Conservation (phyloP, 805 yeast genomes). For the Candida methanosorbosa region DNA sequence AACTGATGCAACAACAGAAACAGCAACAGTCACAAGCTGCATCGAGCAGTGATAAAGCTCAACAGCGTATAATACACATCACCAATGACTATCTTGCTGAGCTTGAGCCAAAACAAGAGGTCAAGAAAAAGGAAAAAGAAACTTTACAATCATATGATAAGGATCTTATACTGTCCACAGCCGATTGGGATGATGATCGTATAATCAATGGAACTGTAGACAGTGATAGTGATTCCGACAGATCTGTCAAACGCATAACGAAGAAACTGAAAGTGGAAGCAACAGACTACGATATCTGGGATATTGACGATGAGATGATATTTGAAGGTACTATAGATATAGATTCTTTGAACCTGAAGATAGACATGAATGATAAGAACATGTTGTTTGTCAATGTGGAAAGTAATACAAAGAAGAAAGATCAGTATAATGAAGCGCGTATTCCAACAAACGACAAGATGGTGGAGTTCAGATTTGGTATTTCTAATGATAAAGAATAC, state of each 20-base stretch:
- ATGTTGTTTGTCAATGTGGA: constrained; percentile 38
- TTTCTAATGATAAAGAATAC: constrained; percentile 85
- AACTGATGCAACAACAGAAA: constrained; percentile 5
- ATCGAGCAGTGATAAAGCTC: constrained; percentile 4
- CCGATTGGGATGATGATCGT: constrained; percentile 69
- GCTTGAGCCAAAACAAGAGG: constrained; percentile 8
- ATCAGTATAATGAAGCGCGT: constrained; percentile 18
- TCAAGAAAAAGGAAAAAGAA: constrained; percentile 11
- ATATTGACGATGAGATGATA: constrained; percentile 58
- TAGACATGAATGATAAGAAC: constrained; percentile 86
- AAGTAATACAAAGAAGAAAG: constrained; percentile 7
- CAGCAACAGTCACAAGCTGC: constrained; percentile 1
- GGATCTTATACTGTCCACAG: constrained; percentile 57
- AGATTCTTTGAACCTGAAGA: constrained; percentile 29
- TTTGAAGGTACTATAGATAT: constrained; percentile 53
- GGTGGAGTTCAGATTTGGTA: constrained; percentile 57
- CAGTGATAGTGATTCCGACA: background rate
- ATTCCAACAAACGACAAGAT: constrained; percentile 48
- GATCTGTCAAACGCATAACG: background rate
- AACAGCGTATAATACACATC: constrained; percentile 17
- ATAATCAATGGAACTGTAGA: constrained; percentile 28
- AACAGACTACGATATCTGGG: constrained; percentile 34
- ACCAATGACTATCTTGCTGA: constrained; percentile 19
- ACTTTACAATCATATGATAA: constrained; percentile 34
- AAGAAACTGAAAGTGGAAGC: constrained; percentile 22